Base-by-base conservation (phyloP, 345 rosid species). In the Sisymbrium altissimum region DNA sequence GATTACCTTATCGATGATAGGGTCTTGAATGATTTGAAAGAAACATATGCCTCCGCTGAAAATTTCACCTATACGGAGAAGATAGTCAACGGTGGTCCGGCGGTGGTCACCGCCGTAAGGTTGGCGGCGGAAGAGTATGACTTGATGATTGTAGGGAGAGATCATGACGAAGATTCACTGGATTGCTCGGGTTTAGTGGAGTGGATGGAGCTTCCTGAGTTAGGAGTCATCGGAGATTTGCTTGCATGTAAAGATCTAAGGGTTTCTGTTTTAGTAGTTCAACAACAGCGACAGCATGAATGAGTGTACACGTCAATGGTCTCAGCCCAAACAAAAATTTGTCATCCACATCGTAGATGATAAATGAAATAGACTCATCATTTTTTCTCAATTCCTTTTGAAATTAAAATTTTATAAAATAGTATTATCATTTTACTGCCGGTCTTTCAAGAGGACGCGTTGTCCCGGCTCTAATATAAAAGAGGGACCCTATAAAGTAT, bases 151-250 rank as follows among this genome's bases (percentile, higher is more conserved):
- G 82, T 83, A 3, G 97, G 97, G 36, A 81, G 89, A 74, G 75
- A 83, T 12, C 60, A 66, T 5, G 83, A 80, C 1, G 40, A 75
- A 5, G 66, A 56, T 1, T 73, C 53, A 2, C 62, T 73, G 3
- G 84, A 84, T 59, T 82, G 83, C 5, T 45, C 57, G 0, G 94
- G 94, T 0, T 78, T 88, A 25, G 73, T 66, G 0, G 65, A 82
- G 69, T 91, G 95, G 95, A 84, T 76, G 45, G 97, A 91, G 64
- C 69, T 82, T 49, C 87, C 89, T 0, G 95, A 91, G 72, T 78
- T 91, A 38, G 95, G 95, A 17, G 8, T 82, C 17, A 21, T 91
- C 0, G 91, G 95, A 43, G 97, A 91, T 78, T 59, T 87, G 52
- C 84, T 88, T 41, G 86, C 92, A 14, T 84, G 90, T 5, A 53